Evolutionary conservation across 225 moss, liverwort and hornwort genomes (phyloP), one percentile per base, ranked within the genome.

Genomic region (Neckera pumila): DNA sequence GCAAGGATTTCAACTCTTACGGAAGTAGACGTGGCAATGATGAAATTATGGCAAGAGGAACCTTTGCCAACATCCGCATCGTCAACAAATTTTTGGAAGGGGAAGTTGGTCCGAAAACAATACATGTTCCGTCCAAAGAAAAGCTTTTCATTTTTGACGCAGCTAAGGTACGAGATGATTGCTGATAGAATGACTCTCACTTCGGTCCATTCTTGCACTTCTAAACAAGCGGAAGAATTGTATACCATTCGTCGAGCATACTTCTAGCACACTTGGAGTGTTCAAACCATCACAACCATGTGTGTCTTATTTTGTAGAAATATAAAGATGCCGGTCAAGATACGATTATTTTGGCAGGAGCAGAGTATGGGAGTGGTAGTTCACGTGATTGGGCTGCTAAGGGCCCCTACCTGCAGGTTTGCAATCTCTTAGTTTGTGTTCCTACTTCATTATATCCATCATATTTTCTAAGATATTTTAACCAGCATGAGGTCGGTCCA

Each of bases 381-480:
- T 98, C 98, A 69, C 95, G 98, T 88, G 98, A 97, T 94, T 98
- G 97, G 98, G 97, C 98, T 91, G 97, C 97, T 4, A 98, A 98
- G 79, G 97, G 96, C 75, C 97, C 97, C 59, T 94, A 97, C 77
- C 83, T 97, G 90, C 94, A 93, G 96, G 96, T 94, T 67, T 63
- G 64, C 79, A 70, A 77, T 80, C 57, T 22, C 66, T 57, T 43
- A 42, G 13, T 51, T 57, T 82, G 76, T 45, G 49, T 59, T 66
- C 57, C 31, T 49, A 83, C 25, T 45, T 89, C 22, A 74, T 53
- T 45, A 28, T 42, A 85, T 87, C 12, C 21, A 61, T 36, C 74
- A 59, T 67, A 31, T 79, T 71, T 36, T 77, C 53, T 63, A 57
- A 74, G 56, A 67, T 13, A n/a, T 49, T 62, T 57, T 57, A 38